phyloP scores from a whole-genome alignment of 148 eudicot genomes.

The Cornus kousa region DNA sequence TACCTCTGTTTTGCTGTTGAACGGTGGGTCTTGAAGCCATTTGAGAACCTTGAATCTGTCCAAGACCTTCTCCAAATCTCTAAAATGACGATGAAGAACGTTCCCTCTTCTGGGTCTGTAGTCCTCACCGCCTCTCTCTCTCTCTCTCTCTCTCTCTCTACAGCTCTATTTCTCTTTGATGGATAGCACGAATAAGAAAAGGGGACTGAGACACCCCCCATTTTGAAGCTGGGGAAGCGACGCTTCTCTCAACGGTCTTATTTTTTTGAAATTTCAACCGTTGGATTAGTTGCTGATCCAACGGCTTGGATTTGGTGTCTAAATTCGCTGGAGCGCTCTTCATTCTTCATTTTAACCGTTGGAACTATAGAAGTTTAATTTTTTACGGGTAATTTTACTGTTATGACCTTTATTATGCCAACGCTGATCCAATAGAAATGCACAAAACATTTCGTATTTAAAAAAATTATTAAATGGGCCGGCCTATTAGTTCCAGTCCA shows the following conservation, averaged over 20 bases:
- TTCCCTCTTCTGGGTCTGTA: no score
- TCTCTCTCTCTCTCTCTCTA: not conserved
- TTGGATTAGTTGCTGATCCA: constrained; percentile 24
- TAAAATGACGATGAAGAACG: not conserved
- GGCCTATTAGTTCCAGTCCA: no score
- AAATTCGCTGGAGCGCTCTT: not conserved
- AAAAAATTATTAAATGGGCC: no score
- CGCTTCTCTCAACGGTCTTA: constrained; percentile 51
- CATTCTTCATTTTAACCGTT: constrained; percentile 1
- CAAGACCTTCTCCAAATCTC: not conserved
- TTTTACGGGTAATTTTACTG: no score
- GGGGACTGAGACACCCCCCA: constrained; percentile 10
- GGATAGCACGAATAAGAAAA: not conserved
- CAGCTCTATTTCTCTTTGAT: not conserved
- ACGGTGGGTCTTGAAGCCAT: constrained; percentile 53
- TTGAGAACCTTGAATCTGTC: constrained; percentile 7
- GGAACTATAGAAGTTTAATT: not conserved
- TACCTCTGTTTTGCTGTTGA: constrained; percentile 46
- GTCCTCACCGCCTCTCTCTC: not conserved
- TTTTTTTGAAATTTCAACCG: constrained; percentile 32
- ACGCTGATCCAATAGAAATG: no score
- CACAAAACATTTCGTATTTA: no score
- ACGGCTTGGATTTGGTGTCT: constrained; percentile 23
- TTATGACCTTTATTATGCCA: no score
- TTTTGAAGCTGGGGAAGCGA: constrained; percentile 29